A percentile compares a stretch with the other conserved stretches of the same genome.
These are phyloP conservation scores for Tetradesmus lagerheimii DNA, from an alignment of 139 green algal species.

Conservation along the genomic window DNA sequence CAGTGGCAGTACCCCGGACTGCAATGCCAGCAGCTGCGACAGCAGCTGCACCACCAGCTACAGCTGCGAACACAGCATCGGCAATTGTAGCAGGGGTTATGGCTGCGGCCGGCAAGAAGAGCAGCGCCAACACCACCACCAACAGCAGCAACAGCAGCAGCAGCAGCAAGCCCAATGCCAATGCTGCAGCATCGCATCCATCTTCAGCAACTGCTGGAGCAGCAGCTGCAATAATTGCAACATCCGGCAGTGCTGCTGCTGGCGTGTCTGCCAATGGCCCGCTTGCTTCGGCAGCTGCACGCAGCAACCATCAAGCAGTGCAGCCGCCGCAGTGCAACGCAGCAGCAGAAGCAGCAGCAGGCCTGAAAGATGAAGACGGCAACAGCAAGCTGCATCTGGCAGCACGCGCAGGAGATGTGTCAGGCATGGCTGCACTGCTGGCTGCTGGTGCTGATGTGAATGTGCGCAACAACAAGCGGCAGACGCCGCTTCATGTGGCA, in stretches of 20 bases:
- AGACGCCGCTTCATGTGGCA: neutral
- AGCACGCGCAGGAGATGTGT: neutral
- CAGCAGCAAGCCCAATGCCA: neutral
- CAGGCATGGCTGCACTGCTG: neutral
- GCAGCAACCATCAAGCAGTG: neutral
- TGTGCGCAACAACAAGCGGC: neutral
- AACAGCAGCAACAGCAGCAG: neutral
- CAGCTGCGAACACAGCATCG: neutral
- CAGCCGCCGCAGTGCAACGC: neutral
- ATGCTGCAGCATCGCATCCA: neutral
- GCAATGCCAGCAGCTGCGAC: neutral
- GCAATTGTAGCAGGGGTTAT: neutral
- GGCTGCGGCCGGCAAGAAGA: neutral
- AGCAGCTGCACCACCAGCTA: neutral
- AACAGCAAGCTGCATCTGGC: constrained; percentile 16
- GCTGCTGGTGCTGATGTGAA: neutral
- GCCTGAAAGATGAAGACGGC: neutral
- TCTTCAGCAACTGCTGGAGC: neutral
- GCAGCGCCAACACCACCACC: neutral
- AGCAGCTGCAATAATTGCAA: neutral
- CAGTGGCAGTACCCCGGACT: neutral
- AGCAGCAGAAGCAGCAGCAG: constrained; percentile 22
- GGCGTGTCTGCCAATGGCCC: neutral
- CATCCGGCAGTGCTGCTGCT: neutral
- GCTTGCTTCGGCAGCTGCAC: neutral